phyloP scores from a whole-genome alignment of 371 early-diverging fungal species.

The Polyrhizophydium stewartii region DNA sequence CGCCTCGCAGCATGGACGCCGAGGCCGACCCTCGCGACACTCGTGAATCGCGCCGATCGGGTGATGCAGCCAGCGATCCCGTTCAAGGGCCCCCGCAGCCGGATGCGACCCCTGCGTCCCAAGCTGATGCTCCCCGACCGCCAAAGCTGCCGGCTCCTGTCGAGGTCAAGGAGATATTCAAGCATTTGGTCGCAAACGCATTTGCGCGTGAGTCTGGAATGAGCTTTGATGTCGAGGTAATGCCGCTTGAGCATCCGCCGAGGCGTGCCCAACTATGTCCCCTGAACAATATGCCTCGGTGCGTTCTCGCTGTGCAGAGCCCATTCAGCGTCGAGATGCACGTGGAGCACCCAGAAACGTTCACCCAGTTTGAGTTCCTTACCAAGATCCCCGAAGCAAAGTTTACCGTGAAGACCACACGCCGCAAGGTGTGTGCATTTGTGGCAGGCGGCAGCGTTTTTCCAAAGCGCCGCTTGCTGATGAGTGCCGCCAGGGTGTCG shows the following conservation, averaged over 20 bases:
- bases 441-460: background rate
- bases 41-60: background rate
- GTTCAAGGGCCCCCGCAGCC: no score
- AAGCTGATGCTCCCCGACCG: no score
- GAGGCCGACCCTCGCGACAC: background rate
- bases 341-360: constrained; percentile 54
- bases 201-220: constrained; percentile 12
- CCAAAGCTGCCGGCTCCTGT: no score
- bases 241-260: background rate
- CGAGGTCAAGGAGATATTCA: constrained; percentile 38
- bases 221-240: constrained; percentile 13
- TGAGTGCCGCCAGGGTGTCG: constrained; percentile 16
- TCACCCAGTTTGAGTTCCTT: constrained; percentile 61
- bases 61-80: background rate
- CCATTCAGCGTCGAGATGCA: constrained; percentile 56
- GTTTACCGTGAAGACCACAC: constrained; percentile 50
- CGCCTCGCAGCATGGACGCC: background rate
- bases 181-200: constrained; percentile 10
- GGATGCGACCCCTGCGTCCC: no score
- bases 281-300: background rate
- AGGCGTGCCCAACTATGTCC: background rate
- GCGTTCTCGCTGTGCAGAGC: constrained; percentile 27
- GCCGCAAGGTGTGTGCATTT: constrained; percentile 45
- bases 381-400: constrained; percentile 54
- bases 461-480: no score